phyloP scores from a whole-genome alignment of 1,284 basidiomycete species.

The Ustilago trichophora region DNA sequence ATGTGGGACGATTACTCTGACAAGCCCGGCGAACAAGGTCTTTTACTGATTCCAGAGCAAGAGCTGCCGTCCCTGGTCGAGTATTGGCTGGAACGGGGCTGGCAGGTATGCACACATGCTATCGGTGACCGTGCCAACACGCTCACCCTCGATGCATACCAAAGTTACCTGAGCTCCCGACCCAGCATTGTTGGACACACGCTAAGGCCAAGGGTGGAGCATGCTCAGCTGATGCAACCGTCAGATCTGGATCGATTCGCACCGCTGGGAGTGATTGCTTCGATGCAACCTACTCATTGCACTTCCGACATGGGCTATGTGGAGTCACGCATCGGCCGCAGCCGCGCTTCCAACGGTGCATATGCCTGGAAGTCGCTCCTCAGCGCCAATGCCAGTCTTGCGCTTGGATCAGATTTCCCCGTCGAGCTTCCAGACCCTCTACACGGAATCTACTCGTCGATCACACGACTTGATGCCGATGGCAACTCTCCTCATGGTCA shows the following conservation, averaged over 20 bases:
- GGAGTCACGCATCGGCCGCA: slow-evolving; percentile 45
- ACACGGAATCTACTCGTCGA: slow-evolving; percentile 83
- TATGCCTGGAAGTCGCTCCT: slow-evolving; percentile 86
- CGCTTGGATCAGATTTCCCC: slow-evolving; percentile 89
- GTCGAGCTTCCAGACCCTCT: slow-evolving; percentile 68
- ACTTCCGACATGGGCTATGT: slow-evolving; percentile 86
- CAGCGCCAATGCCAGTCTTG: slow-evolving; percentile 70
- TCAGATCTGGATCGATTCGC: slow-evolving; percentile 78
- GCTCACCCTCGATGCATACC: slow-evolving; percentile 72
- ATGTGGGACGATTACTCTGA: slow-evolving; percentile 83
- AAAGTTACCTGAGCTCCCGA: slow-evolving; percentile 26
- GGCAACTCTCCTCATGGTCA: slow-evolving; percentile 83
- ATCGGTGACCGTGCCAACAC: slow-evolving; percentile 90
- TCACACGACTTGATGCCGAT: slow-evolving; percentile 75
- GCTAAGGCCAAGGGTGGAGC: slow-evolving; percentile 82
- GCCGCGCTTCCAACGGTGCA: slow-evolving; percentile 75
- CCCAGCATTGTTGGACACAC: neutral
- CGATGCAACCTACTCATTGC: slow-evolving; percentile 90
- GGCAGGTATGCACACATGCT: slow-evolving; percentile 72
- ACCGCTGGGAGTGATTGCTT: slow-evolving; percentile 82
- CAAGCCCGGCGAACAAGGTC: slow-evolving; percentile 62
- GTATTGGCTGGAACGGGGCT: slow-evolving; percentile 50
- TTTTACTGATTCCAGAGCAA: slow-evolving; percentile 36
- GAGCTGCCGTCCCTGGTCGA: slow-evolving; percentile 32
- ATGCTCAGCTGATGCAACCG: slow-evolving; percentile 78